Evolutionary conservation across 2,329 filamentous ascomycete species (phyloP).

Genomic region (Scedosporium aurantiacum): DNA sequence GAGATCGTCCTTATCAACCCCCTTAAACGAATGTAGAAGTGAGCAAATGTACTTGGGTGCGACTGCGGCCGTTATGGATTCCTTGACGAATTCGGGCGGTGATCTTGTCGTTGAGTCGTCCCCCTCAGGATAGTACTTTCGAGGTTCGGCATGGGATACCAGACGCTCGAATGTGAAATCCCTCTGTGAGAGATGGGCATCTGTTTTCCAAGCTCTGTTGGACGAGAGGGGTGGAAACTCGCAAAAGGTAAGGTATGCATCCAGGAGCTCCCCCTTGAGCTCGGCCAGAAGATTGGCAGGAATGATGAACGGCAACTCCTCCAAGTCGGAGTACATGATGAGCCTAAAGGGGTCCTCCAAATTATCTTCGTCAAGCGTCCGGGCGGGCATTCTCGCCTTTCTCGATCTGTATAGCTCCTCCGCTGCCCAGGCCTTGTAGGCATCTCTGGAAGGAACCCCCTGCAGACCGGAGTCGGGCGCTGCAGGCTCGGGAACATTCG

Average conservation of each 20-base stretch:
- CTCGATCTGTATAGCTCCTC: slow-evolving; percentile 40
- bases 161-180: slow-evolving; percentile 12
- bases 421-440: slow-evolving; percentile 39
- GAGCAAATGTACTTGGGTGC: slow-evolving; percentile 1
- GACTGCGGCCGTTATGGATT: not conserved
- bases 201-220: slow-evolving; percentile 26
- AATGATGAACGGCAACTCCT: slow-evolving; percentile 46
- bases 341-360: slow-evolving; percentile 77
- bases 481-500: slow-evolving; percentile 25
- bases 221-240: slow-evolving; percentile 42
- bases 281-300: slow-evolving; percentile 23
- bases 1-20: not conserved
- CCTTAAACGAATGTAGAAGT: not conserved
- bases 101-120: not conserved
- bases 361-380: slow-evolving; percentile 61
- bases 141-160: not conserved
- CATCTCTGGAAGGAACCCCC: slow-evolving; percentile 24
- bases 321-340: slow-evolving; percentile 68
- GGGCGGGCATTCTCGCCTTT: slow-evolving; percentile 51
- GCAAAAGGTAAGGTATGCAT: slow-evolving; percentile 62
- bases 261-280: slow-evolving; percentile 40
- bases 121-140: not conserved
- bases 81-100: not conserved
- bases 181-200: slow-evolving; percentile 37
- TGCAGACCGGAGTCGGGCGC: slow-evolving; percentile 14